A percentile compares a stretch with the other conserved stretches of the same genome.
Evolutionary conservation across 2,329 filamentous ascomycete species (phyloP).

Genomic region (Apiospora saccharicola): DNA sequence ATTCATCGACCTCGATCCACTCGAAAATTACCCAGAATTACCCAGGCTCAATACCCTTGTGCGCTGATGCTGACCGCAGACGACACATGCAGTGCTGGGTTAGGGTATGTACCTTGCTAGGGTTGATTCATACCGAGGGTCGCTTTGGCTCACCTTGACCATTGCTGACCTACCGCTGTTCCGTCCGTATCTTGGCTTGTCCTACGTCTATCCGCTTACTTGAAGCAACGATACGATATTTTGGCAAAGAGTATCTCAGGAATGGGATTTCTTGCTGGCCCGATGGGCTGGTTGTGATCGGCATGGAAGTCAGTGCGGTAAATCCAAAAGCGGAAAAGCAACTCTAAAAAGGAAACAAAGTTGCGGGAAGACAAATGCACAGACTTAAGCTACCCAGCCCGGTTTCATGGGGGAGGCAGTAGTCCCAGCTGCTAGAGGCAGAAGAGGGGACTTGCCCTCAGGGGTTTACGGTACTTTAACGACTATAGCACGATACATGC

Average conservation of each 20-base stretch:
- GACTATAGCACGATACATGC: constrained; percentile 4
- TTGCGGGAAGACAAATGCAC: constrained; percentile 13
- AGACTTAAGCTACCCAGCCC: constrained; percentile 15
- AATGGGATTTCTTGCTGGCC: constrained; percentile 2
- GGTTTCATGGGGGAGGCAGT: constrained; percentile 20
- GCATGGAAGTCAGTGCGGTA: constrained; percentile 6
- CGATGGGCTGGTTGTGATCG: constrained; percentile 18
- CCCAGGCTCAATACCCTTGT: constrained; percentile 5
- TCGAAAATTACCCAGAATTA: background rate
- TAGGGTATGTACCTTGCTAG: constrained; percentile 16
- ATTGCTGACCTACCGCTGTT: constrained; percentile 9
- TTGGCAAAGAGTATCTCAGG: background rate
- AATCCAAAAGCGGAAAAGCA: constrained; percentile 18
- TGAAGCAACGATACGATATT: background rate
- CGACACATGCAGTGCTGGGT: constrained; percentile 20
- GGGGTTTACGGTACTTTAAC: background rate
- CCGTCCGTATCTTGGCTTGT: background rate
- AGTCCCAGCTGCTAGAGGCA: background rate
- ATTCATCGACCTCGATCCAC: constrained; percentile 5
- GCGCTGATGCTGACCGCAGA: constrained; percentile 19
- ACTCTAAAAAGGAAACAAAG: constrained; percentile 10
- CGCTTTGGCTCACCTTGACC: constrained; percentile 17
- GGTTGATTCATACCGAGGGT: background rate
- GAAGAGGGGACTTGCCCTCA: background rate
- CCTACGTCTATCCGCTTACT: background rate